Percentiles rank a stretch among this genome's conserved stretches.
These are phyloP conservation scores for Chlamydomonas eustigma DNA, from an alignment of 139 green algal genomes.

Conservation along the genomic window DNA sequence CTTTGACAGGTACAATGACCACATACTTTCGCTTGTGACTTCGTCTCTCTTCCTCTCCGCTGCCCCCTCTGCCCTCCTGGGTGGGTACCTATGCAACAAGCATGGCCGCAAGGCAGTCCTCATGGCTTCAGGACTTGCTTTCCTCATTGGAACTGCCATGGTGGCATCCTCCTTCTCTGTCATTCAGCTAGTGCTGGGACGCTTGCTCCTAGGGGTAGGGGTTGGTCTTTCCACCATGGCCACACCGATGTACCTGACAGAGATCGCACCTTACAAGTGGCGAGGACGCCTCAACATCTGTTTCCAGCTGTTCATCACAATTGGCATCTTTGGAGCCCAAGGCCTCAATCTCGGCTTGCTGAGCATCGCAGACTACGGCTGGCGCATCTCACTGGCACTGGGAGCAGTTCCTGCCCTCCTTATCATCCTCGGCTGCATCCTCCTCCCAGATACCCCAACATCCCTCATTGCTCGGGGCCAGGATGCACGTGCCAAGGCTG, in stretches of 20 bases:
- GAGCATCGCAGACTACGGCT: conserved; percentile 43
- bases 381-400: conserved; percentile 52
- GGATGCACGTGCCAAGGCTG: conserved; percentile 27
- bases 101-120: conserved; percentile 53
- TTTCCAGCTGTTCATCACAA: conserved; percentile 64
- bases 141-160: conserved; percentile 50
- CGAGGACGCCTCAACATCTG: conserved; percentile 50
- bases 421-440: conserved; percentile 51
- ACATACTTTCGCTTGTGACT: no score
- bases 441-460: conserved; percentile 76
- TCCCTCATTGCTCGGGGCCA: conserved; percentile 62
- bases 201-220: conserved; percentile 68
- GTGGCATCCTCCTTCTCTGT: conserved; percentile 46
- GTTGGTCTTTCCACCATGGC: conserved; percentile 64
- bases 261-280: conserved; percentile 44
- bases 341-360: conserved; percentile 63
- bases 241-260: conserved; percentile 44
- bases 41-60: conserved; percentile 67
- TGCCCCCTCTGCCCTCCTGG: conserved; percentile 26
- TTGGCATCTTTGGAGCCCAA: conserved; percentile 59
- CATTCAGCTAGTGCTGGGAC: conserved; percentile 67
- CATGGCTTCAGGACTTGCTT: conserved; percentile 43
- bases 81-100: conserved; percentile 24
- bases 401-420: conserved; percentile 45
- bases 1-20: no score